These are phyloP conservation scores for Komagataella pastoris DNA, from an alignment of 805 yeast genomes.

Conservation along the genomic window DNA sequence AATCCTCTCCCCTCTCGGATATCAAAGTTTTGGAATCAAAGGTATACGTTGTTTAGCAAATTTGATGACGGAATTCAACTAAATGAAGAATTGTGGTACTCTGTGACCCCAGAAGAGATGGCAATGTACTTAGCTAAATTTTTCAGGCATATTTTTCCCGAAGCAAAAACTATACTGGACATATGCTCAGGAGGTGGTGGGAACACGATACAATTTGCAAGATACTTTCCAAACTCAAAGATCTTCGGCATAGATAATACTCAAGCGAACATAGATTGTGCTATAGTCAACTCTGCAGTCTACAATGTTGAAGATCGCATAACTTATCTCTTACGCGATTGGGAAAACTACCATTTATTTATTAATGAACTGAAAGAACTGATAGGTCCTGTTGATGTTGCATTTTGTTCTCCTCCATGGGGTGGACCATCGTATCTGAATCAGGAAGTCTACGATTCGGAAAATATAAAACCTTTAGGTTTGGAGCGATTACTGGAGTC, in stretches of 20 bases:
- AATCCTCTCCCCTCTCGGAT: constrained; percentile 25
- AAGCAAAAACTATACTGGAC: constrained; percentile 38
- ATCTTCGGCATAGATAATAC: constrained; percentile 56
- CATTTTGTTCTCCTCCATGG: constrained; percentile 82
- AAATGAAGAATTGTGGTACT: constrained; percentile 69
- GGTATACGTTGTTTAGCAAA: constrained; percentile 46
- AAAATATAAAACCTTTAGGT: constrained; percentile 30
- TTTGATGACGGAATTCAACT: constrained; percentile 59
- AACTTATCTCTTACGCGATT: constrained; percentile 34
- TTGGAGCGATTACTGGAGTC: constrained; percentile 30
- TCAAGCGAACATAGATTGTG: constrained; percentile 47
- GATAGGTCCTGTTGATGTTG: constrained; percentile 27
- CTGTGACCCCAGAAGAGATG: constrained; percentile 74
- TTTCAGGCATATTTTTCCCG: constrained; percentile 35
- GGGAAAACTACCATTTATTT: constrained; percentile 12
- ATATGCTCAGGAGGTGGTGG: constrained; percentile 87
- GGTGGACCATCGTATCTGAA: constrained; percentile 58
- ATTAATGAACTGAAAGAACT: constrained; percentile 8
- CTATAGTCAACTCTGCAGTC: constrained; percentile 48
- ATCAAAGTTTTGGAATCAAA: constrained; percentile 45
- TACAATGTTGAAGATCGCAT: constrained; percentile 46
- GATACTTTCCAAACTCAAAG: constrained; percentile 24
- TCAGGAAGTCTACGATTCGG: constrained; percentile 30
- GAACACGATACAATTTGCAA: constrained; percentile 65
- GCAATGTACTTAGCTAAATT: constrained; percentile 50